Evolutionary conservation across 2,329 filamentous ascomycete genomes (phyloP), one percentile per base, ranked within the genome.

Genomic region (Davidsoniella neocaledoniae): DNA sequence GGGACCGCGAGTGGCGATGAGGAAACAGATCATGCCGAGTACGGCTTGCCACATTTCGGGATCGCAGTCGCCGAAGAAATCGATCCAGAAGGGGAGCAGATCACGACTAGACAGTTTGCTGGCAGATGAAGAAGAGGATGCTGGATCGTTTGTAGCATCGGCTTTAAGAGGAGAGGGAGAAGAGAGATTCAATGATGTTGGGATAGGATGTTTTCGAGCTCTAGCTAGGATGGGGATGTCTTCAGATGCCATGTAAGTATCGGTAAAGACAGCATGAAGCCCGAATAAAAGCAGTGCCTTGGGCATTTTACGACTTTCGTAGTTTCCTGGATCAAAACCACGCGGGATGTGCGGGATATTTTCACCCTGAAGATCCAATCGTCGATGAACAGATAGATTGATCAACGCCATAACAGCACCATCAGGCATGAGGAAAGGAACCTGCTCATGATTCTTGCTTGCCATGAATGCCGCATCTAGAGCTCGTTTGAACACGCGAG

Each of bases 41-140:
- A 81, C 69, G 54, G 77, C 72, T 49, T 73, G 70, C 81, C 83
- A 87, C 49, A 78, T 71, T 0, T 66, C 63, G n/a, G 61, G 61
- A 53, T 84, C 71, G 0, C 74, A 57, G 5, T 71, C 65, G 6
- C 75, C 78, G 53, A 81, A 76, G 53, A 87, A 77, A 60, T 82
- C 79, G 48, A 77, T 73, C 83, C 83, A 88, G 48, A 85, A 71
- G 0, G 83, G 83, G 3, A 85, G 66, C 40, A 75, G 72, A 9
- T 68, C 67, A 4, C 57, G 58, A 2, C 29, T 33, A 33, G 29
- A 33, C 12, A 4, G 29, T 33, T 9, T 33, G 29, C 29, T 12
- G 29, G 1, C 8, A 9, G 12, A 12, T 4, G 29, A 33, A 9
- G 29, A 33, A 12, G 8, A 12, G 8, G 29, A 33, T 12, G 29